A percentile compares a stretch with the other conserved stretches of the same genome.
These are phyloP conservation scores for Cylindrodendrum hubeiense DNA, from an alignment of 2,329 filamentous ascomycete species.

Conservation along the genomic window DNA sequence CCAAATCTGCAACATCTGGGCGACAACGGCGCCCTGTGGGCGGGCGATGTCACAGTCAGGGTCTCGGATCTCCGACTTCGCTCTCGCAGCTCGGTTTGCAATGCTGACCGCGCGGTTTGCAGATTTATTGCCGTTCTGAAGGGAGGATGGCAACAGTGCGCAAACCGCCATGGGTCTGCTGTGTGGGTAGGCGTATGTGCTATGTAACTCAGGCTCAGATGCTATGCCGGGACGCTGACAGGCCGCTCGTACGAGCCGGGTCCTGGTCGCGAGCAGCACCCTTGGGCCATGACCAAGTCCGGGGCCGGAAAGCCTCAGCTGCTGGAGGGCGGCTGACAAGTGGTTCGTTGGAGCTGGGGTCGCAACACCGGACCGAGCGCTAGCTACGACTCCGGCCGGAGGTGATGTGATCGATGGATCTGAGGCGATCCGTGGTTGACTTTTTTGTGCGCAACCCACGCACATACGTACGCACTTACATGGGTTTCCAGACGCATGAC, in stretches of 20 bases:
- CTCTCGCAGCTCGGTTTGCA: slow-evolving; percentile 28
- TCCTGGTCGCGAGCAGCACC: not conserved
- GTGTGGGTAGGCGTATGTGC: slow-evolving; percentile 13
- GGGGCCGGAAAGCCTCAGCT: slow-evolving; percentile 1
- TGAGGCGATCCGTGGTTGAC: slow-evolving; percentile 8
- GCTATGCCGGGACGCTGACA: slow-evolving; percentile 23
- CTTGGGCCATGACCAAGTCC: slow-evolving; percentile 1
- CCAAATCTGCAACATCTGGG: slow-evolving; percentile 27
- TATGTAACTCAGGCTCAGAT: slow-evolving; percentile 2
- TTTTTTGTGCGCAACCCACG: not conserved
- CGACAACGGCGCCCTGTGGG: slow-evolving; percentile 26
- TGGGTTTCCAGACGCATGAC: slow-evolving; percentile 19
- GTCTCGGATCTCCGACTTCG: slow-evolving; percentile 40
- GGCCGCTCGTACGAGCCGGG: slow-evolving; percentile 35
- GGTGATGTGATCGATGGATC: slow-evolving; percentile 24
- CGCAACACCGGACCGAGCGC: slow-evolving; percentile 6
- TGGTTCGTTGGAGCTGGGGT: slow-evolving; percentile 20
- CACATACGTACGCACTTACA: slow-evolving; percentile 22
- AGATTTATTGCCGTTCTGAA: slow-evolving; percentile 11
- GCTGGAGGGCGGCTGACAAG: slow-evolving; percentile 3
- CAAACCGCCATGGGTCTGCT: slow-evolving; percentile 16
- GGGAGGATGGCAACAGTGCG: slow-evolving; percentile 16
- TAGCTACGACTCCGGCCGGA: slow-evolving; percentile 2
- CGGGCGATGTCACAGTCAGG: slow-evolving; percentile 19
- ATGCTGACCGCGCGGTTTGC: slow-evolving; percentile 28